Evolutionary conservation across 495 filamentous ascomycete genomes (phyloP).

Genomic region (Talaromyces liani): DNA sequence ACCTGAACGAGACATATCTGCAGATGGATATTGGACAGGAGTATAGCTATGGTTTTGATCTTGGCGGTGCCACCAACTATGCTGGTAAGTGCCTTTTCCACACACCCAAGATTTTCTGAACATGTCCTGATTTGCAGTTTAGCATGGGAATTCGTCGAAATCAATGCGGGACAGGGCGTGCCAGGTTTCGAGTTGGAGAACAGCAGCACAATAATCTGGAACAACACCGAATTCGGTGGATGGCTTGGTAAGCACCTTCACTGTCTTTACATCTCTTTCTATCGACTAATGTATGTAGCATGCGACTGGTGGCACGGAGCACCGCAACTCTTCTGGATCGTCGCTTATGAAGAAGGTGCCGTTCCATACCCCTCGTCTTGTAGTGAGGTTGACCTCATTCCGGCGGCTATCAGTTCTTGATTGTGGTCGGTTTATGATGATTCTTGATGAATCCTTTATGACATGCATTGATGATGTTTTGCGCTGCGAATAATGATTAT

Average conservation of each 20-base stretch:
- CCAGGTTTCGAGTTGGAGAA: constrained; percentile 32
- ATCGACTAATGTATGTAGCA: constrained; percentile 19
- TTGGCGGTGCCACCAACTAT: constrained; percentile 23
- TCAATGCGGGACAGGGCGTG: constrained; percentile 31
- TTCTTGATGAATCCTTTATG: not conserved
- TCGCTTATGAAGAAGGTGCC: constrained; percentile 18
- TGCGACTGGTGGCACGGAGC: constrained; percentile 50
- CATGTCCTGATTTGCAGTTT: not conserved
- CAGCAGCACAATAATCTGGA: constrained; percentile 30
- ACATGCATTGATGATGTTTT: not conserved
- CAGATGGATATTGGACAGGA: constrained; percentile 27
- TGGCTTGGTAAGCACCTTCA: constrained; percentile 39
- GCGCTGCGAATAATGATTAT: not conserved
- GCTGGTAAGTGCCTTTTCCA: constrained; percentile 14
- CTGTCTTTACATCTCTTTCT: not conserved
- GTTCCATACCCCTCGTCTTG: constrained; percentile 33
- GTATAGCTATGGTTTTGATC: constrained; percentile 32
- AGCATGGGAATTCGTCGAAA: constrained; percentile 36
- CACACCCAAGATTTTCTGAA: not conserved
- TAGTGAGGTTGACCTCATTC: constrained; percentile 29
- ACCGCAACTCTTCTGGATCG: constrained; percentile 46
- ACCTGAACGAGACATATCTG: constrained; percentile 35
- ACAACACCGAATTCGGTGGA: constrained; percentile 34
- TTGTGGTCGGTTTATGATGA: not conserved
- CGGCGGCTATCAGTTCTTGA: constrained; percentile 4